These are phyloP conservation scores for Somion occarium DNA, from an alignment of 1,284 basidiomycete genomes.

Conservation along the genomic window DNA sequence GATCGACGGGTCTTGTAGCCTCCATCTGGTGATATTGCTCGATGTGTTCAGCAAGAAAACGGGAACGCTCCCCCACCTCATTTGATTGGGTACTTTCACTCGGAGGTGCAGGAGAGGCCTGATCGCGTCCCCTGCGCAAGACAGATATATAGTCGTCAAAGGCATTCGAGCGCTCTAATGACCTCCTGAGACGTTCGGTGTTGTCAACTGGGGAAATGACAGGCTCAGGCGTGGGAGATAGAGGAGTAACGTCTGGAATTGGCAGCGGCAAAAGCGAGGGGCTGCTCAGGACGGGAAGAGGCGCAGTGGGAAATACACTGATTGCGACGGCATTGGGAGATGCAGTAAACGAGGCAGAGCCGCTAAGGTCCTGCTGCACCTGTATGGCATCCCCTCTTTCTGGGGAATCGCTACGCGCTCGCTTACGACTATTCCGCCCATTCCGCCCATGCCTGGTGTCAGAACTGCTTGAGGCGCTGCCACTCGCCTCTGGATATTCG, in stretches of 20 bases:
- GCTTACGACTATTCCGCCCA: neutral
- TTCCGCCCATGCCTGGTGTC: neutral
- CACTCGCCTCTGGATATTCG: neutral
- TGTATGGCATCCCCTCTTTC: neutral
- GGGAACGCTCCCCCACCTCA: no score
- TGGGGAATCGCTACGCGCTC: neutral
- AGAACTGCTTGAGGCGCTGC: neutral
- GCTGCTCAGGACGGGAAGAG: neutral
- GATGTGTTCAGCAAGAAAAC: no score
- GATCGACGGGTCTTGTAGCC: no score
- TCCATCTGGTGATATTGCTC: no score
- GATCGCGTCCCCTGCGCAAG: no score
- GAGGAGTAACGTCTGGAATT: neutral
- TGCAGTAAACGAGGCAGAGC: no score
- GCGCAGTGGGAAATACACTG: neutral
- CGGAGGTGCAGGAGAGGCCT: no score
- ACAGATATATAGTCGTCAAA: neutral
- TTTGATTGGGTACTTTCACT: no score
- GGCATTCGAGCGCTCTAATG: neutral
- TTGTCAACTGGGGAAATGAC: neutral
- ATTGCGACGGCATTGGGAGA: no score
- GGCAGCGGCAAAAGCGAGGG: neutral
- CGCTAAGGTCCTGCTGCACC: neutral
- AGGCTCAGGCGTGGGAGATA: neutral
- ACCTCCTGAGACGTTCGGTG: neutral